phyloP scores from a whole-genome alignment of 148 eudicot genomes.

The Dysphania ambrosioides region DNA sequence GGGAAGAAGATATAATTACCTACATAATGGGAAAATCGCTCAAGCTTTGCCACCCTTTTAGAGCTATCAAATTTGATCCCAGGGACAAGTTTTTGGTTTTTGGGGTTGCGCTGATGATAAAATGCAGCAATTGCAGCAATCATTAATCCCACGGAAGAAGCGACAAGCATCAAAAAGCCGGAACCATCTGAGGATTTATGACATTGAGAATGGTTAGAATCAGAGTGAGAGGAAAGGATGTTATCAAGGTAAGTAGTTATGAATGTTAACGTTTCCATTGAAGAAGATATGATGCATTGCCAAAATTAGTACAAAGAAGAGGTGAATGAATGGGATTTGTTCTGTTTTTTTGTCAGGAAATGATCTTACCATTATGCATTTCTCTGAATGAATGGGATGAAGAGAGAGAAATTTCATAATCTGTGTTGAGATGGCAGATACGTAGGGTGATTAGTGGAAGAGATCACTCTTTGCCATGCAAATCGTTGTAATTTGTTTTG shows the following conservation, averaged over 20 bases:
- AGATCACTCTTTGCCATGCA: slow-evolving; percentile 39
- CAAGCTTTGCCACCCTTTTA: slow-evolving; percentile 63
- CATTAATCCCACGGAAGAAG: slow-evolving; percentile 60
- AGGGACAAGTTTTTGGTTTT: slow-evolving; percentile 55
- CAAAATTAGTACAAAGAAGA: slow-evolving; percentile 7
- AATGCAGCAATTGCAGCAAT: slow-evolving; percentile 50
- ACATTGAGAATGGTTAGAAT: slow-evolving; percentile 11
- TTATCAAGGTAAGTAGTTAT: no score
- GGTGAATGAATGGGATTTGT: slow-evolving; percentile 2
- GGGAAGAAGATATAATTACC: slow-evolving; percentile 44
- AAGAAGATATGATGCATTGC: slow-evolving; percentile 28
- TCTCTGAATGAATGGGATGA: slow-evolving; percentile 15
- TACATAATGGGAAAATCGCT: slow-evolving; percentile 86
- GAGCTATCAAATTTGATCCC: slow-evolving; percentile 44
- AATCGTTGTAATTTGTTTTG: slow-evolving; percentile 36
- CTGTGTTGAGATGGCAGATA: slow-evolving; percentile 24
- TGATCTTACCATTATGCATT: slow-evolving; percentile 31
- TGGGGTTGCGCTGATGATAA: slow-evolving; percentile 43
- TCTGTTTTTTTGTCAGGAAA: not conserved
- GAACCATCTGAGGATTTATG: slow-evolving; percentile 36
- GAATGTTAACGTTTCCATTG: no score
- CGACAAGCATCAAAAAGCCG: slow-evolving; percentile 44
- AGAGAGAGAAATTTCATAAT: slow-evolving; percentile 8
- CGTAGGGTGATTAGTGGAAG: slow-evolving; percentile 31
- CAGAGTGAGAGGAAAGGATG: slow-evolving; percentile 6